Conservation (phyloP, 805 yeast species). For the Kluyveromyces aestuarii region DNA sequence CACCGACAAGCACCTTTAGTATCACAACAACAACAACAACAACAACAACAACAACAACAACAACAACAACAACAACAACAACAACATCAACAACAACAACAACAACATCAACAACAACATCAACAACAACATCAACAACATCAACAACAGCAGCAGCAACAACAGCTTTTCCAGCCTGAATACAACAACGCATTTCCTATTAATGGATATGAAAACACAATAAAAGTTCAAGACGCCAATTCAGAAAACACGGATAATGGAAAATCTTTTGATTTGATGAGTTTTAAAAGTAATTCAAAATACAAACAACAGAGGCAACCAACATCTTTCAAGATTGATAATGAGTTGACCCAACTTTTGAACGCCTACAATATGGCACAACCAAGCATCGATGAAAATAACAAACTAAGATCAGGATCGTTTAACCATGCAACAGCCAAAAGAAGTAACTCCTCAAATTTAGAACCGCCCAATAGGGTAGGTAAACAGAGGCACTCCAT, state of each 20-base stretch:
- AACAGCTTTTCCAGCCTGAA: not conserved
- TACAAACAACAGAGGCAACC: not conserved
- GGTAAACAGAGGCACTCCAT: conserved; percentile 22
- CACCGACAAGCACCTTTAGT: not conserved
- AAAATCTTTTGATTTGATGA: not conserved
- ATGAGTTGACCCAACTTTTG: conserved; percentile 17
- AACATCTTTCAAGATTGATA: conserved; percentile 11
- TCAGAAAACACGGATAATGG: not conserved
- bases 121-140: not conserved
- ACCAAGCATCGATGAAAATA: not conserved
- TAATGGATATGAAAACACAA: not conserved
- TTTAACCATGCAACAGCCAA: conserved; percentile 2
- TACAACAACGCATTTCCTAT: not conserved
- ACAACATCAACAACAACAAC: not conserved
- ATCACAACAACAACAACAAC: not conserved
- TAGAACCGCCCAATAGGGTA: conserved; percentile 14
- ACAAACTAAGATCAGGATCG: conserved; percentile 6
- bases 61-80: not conserved
- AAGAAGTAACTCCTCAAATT: conserved; percentile 4
- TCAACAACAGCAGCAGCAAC: not conserved
- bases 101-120: not conserved
- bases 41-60: not conserved
- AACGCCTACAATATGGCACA: conserved; percentile 19
- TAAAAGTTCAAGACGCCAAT: not conserved
- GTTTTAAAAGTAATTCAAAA: conserved; percentile 1